Evolutionary conservation across 2,329 filamentous ascomycete genomes (phyloP), one percentile per base, ranked within the genome.

Genomic region (Metarhizium sp.): DNA sequence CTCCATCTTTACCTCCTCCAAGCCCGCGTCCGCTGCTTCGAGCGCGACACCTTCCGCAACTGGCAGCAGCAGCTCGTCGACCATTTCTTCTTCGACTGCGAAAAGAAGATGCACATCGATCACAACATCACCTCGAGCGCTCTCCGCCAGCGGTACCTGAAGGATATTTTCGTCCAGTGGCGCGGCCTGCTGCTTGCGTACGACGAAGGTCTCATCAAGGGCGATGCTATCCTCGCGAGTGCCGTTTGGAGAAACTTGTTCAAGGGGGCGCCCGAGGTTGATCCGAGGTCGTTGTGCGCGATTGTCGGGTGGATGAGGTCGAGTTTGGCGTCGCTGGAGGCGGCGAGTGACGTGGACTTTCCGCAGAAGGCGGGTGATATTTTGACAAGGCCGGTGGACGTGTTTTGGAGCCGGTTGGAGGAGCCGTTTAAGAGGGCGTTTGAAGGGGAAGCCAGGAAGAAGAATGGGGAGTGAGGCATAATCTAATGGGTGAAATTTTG

Each of bases 161-260:
- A 96, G 71, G 92, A 97, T 70, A 79, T 96, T 57, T 97, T 94
- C 64, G 78, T 91, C 57, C 91, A 96, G 73, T 99, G 92, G 90
- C 85, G 94, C 55, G 94, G 92, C 34, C 76, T 92, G 54, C 77
- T 95, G 25, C 79, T 91, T 7, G 89, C 90, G 2, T 94, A 92
- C 68, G 90, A 95, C 67, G 89, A 94, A 74, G 90, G 88, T 0
- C 67, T 95, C 48, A 77, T 85, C 61, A 86, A 85, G 69, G 87
- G 87, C 10, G 90, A 95, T 67, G 85, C 88, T 14, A 81, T 89
- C 55, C 77, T 94, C 14, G 89, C 86, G 3, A 79, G 87, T 46
- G 94, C 94, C 8, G 77, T 99, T 50, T 99, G 94, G 94, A 81
- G 94, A 65, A 97, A 97, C 71, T 68, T 99, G 55, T 95, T 90